phyloP scores from a whole-genome alignment of 2,329 filamentous ascomycete genomes.

The Verticillium longisporum region DNA sequence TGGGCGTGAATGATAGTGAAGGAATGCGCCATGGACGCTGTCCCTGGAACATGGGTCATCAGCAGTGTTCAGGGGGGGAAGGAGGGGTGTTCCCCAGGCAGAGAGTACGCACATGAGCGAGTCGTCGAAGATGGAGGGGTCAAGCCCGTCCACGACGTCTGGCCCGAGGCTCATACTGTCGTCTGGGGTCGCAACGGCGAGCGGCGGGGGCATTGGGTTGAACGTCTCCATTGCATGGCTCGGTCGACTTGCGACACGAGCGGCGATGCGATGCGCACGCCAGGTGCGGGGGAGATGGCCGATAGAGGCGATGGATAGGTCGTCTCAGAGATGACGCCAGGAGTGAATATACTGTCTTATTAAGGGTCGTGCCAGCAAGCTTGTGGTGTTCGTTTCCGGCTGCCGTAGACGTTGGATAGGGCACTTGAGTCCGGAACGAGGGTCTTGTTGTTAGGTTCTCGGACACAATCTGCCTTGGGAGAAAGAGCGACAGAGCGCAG shows the following conservation, averaged over 20 bases:
- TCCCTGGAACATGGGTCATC: constrained; percentile 21
- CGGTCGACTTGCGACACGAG: neutral
- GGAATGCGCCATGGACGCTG: constrained; percentile 31
- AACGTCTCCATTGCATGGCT: constrained; percentile 50
- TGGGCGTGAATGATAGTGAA: constrained; percentile 46
- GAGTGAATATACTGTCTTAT: neutral
- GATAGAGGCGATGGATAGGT: neutral
- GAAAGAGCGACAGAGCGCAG: neutral
- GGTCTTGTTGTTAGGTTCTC: neutral
- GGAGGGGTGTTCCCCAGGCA: neutral
- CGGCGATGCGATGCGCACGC: neutral
- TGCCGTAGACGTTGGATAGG: neutral
- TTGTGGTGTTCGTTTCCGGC: neutral
- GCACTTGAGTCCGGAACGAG: neutral
- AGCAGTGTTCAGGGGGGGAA: neutral
- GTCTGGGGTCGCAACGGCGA: constrained; percentile 35
- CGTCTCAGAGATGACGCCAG: neutral
- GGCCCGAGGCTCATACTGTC: constrained; percentile 40
- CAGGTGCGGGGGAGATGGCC: neutral
- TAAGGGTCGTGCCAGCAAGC: neutral
- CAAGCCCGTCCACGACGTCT: constrained; percentile 42
- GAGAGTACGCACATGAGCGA: constrained; percentile 42
- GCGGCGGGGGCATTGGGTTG: constrained; percentile 45
- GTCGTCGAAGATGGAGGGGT: constrained; percentile 47
- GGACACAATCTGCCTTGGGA: neutral